A percentile compares a stretch with the other conserved stretches of the same genome.
phyloP scores from a whole-genome alignment of 2,329 filamentous ascomycete species.

The Fusarium buharicum region DNA sequence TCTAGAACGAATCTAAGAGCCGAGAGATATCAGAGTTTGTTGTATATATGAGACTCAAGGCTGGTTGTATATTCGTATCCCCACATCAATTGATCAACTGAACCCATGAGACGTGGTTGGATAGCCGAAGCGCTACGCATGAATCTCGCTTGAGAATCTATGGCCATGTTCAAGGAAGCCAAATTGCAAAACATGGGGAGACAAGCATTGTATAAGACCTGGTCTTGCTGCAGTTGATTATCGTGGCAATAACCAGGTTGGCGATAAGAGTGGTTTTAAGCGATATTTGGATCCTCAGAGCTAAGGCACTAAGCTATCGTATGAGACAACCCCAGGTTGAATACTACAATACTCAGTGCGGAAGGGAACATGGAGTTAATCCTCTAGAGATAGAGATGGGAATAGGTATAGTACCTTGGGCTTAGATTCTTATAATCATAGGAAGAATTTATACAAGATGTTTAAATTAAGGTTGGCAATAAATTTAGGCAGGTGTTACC shows the following conservation, averaged over 20 bases:
- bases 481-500: no score
- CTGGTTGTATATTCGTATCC: background rate
- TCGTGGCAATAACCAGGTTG: background rate
- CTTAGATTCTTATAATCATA: no score
- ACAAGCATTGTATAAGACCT: conserved; percentile 2
- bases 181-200: background rate
- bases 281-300: conserved; percentile 27
- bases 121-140: background rate
- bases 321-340: background rate
- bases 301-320: background rate
- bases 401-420: no score
- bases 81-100: no score
- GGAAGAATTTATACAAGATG: no score
- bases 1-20: background rate
- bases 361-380: background rate
- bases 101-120: background rate
- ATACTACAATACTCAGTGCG: background rate
- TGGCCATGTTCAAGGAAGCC: background rate
- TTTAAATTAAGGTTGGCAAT: no score
- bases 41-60: background rate
- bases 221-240: background rate
- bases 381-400: no score
- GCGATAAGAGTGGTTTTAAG: conserved; percentile 4
- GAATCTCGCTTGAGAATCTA: background rate
- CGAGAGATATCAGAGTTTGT: background rate